Evolutionary conservation across 148 eudicot genomes (phyloP), one percentile per base, ranked within the genome.

Genomic region (Arbutus unedo): DNA sequence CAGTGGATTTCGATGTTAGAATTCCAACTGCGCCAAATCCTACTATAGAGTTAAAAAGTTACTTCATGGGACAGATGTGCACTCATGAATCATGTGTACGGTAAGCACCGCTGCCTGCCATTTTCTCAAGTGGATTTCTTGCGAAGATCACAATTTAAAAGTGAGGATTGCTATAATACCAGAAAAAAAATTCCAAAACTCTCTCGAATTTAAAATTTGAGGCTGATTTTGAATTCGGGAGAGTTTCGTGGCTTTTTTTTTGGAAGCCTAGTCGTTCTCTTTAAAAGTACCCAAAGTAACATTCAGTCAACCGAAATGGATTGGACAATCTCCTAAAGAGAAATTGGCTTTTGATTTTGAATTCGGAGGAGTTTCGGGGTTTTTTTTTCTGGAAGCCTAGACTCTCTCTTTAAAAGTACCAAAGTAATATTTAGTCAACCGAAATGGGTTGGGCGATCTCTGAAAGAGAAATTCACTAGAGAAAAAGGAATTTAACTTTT

Each of bases 61-160:
- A 25, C 71, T 25, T 38, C 71, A 66, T 66, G 6, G 71, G 71
- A 66, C 71, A 25, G 71, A 66, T 66, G 71, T 10, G 13, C 71
- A 11, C 71, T 25, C 10, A 11, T 25, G 44, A 31, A 31, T 66
- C 71, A 66, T 66, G 43, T 66, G 43, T 66, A 66, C 71, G 44
- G 16, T 7, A 15, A 66, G 71, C 71, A 66, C 71, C 23, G 16
- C 71, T 41, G 71, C 71, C 71, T 15, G 71, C 71, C 71, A 66
- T 66, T 66, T 66, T 66, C 71, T 66, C 71, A 31, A 66, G 71
- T 66, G 71, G 71, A 66, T 66, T 31, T 4, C 71, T 66, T 66
- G 71, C 71, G 25, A 11, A 31, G 71, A 66, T 9, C 44, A 66
- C 71, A 25, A 31, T 66, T 66, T 1, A 31, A 31, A 31, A 31